Evolutionary conservation across 2,329 filamentous ascomycete species (phyloP), one percentile per base, ranked within the genome.

Genomic region (Leptographium radiaticola): DNA sequence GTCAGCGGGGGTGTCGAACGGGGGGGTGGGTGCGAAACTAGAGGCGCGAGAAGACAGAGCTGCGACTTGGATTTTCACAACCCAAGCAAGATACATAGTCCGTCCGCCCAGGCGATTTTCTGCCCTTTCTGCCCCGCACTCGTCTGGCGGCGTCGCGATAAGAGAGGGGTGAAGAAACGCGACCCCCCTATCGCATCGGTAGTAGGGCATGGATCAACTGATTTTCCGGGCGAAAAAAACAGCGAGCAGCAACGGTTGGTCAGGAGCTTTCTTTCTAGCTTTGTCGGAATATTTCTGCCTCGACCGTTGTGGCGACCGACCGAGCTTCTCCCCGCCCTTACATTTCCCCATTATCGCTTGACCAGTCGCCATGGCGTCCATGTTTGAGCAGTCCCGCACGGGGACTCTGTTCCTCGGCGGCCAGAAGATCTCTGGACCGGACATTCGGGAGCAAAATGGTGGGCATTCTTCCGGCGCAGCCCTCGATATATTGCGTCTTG

Each of bases 381-480:
- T 98, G 71, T 98, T 97, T 67, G 89, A 96, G 74, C 87, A 93
- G 74, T 86, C 89, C 67, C 82, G 90, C 67, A 94, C 95, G 68
- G 93, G 94, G 70, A 96, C 89, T 65, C 80, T 98, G 64, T 98
- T 98, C 76, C 81, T 98, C 59, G 93, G 93, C 63, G 93, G 93
- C 68, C 84, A 89, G 73, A 98, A 98, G 81, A 95, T 97, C 71
- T 95, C 88, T 63, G 93, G 93, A 62, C 78, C 88, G 64, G 93
- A 98, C 73, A 95, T 98, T 69, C 82, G 93, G 68, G 93, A 98
- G 68, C 90, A 97, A 73, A 97, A 96, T 77, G 86, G 87, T 87
- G 72, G 50, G 66, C 31, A 9, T 39, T n/a, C 12, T 11, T 5
- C 7, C 16, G 12, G 36, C 36, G 43, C 46, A 48, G 40, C 20